phyloP scores from a whole-genome alignment of 352 stramenopile genomes.

The Pseudoperonospora humuli region DNA sequence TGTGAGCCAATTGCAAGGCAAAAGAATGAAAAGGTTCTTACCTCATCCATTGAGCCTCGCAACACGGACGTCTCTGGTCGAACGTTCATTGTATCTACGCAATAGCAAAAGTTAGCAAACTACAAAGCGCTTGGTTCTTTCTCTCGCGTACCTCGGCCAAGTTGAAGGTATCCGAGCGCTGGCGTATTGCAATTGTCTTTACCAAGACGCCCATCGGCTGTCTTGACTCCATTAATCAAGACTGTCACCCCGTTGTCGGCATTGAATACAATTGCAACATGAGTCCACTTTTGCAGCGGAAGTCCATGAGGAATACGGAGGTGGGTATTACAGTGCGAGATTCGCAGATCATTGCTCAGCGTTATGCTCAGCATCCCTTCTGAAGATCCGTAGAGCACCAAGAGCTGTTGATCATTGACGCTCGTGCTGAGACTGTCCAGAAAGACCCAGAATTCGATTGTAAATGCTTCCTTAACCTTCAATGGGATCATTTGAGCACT shows the following conservation, averaged over 20 bases:
- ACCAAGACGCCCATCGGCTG: constrained; percentile 12
- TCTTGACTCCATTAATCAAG: constrained; percentile 25
- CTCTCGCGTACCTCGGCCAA: constrained; percentile 31
- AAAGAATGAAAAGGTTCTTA: constrained; percentile 5
- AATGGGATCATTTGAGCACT: constrained; percentile 23
- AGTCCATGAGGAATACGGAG: constrained; percentile 31
- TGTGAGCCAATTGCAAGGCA: neutral
- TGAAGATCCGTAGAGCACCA: constrained; percentile 29
- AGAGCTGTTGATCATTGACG: constrained; percentile 9
- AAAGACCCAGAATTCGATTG: constrained; percentile 42
- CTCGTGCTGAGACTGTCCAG: constrained; percentile 7
- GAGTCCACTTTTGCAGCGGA: constrained; percentile 20
- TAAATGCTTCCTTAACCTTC: constrained; percentile 10
- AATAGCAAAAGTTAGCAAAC: constrained; percentile 1
- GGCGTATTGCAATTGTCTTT: constrained; percentile 18
- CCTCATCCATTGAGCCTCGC: constrained; percentile 38
- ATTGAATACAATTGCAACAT: constrained; percentile 30
- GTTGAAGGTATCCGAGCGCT: constrained; percentile 24
- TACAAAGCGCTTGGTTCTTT: neutral
- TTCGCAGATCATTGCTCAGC: constrained; percentile 14
- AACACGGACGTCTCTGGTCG: constrained; percentile 14
- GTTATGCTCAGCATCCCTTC: constrained; percentile 12
- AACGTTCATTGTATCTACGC: constrained; percentile 19
- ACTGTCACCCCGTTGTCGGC: constrained; percentile 12
- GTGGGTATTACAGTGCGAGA: constrained; percentile 25